Evolutionary conservation across 768 basidiomycete species (phyloP).

Genomic region (Tricholoma flavovirens): DNA sequence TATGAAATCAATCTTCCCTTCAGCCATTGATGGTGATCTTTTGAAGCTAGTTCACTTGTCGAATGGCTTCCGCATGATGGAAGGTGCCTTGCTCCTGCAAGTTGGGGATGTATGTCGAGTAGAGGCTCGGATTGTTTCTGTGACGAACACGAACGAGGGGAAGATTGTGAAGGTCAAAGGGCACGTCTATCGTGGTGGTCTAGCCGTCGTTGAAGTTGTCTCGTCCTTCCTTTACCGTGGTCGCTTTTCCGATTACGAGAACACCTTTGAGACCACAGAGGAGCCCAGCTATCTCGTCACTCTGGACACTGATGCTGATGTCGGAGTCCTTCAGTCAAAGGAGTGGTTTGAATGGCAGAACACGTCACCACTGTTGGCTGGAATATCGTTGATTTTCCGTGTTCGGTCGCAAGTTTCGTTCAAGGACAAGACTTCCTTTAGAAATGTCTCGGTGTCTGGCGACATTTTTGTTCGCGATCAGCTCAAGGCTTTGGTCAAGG

Average conservation of each 20-base stretch:
- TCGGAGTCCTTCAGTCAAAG: conserved; percentile 91
- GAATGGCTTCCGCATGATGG: conserved; percentile 89
- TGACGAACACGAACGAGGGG: conserved; percentile 85
- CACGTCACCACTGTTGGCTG: conserved; percentile 70
- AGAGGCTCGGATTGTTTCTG: conserved; percentile 83
- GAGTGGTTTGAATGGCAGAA: conserved; percentile 98
- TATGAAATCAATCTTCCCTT: conserved; percentile 97
- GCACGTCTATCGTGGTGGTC: conserved; percentile 66
- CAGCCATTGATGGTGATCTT: conserved; percentile 86
- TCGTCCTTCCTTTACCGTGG: conserved; percentile 98
- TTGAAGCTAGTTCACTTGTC: conserved; percentile 95
- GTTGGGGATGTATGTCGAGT: conserved; percentile 90
- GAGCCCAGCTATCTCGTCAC: conserved; percentile 86
- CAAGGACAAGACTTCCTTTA: conserved; percentile 85
- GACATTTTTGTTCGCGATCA: conserved; percentile 86
- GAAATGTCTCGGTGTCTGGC: conserved; percentile 75
- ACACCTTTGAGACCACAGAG: conserved; percentile 91
- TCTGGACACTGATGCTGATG: conserved; percentile 66
- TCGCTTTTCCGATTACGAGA: conserved; percentile 86
- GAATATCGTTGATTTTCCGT: conserved; percentile 86
- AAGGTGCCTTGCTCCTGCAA: conserved; percentile 68
- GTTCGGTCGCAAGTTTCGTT: conserved; percentile 81
- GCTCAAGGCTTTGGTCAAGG: conserved; percentile 82
- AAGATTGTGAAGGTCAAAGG: conserved; percentile 93
- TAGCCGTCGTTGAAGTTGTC: conserved; percentile 86